Percentiles rank a stretch among this genome's conserved stretches.
These are phyloP conservation scores for Lentinula boryana DNA, from an alignment of 768 basidiomycete genomes.

Conservation along the genomic window DNA sequence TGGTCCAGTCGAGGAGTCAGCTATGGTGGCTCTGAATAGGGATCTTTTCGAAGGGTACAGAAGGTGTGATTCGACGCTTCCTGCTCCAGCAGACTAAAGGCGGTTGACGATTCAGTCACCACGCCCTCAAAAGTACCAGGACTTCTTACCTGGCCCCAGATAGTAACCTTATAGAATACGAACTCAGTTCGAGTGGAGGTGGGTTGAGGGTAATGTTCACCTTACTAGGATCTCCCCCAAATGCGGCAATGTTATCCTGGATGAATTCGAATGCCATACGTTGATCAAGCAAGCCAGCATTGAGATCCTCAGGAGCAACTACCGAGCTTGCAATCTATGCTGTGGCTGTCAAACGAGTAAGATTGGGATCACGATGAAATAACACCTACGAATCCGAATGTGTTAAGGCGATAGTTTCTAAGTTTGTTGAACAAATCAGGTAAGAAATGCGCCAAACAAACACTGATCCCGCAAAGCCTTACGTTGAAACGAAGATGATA, in stretches of 20 bases:
- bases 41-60: slow-evolving; percentile 29
- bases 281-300: slow-evolving; percentile 59
- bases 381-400: slow-evolving; percentile 46
- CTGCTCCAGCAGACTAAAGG: slow-evolving; percentile 44
- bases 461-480: slow-evolving; percentile 3
- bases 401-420: slow-evolving; percentile 54
- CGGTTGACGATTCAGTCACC: too few species aligned
- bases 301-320: slow-evolving; percentile 43
- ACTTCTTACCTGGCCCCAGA: slow-evolving; percentile 43
- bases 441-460: neutral
- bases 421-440: neutral
- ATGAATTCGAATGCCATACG: slow-evolving; percentile 52
- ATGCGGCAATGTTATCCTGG: slow-evolving; percentile 57
- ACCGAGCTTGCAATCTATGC: slow-evolving; percentile 40
- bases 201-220: slow-evolving; percentile 15
- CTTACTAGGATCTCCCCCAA: slow-evolving; percentile 59
- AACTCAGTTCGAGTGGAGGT: neutral
- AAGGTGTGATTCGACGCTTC: slow-evolving; percentile 43
- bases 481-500: slow-evolving; percentile 54
- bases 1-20: slow-evolving; percentile 47
- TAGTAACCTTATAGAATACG: slow-evolving; percentile 34
- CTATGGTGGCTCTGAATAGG: slow-evolving; percentile 47
- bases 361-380: neutral
- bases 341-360: neutral
- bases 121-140: too few species aligned